These are phyloP conservation scores for Candida boleticola DNA, from an alignment of 805 yeast species.

Conservation along the genomic window DNA sequence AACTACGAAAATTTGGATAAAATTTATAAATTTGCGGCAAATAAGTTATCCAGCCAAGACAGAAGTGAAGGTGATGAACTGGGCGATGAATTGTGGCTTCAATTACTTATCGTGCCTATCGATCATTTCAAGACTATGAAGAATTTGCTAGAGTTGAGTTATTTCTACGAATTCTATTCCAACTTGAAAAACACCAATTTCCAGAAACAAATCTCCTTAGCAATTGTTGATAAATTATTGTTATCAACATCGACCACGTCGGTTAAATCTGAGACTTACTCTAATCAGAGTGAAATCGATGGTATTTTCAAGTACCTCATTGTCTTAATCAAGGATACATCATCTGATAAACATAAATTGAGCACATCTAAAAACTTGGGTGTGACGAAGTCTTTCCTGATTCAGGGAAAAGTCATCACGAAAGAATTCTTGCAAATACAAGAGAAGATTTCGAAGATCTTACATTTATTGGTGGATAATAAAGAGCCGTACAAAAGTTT, in stretches of 20 bases:
- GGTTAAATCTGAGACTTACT: constrained; percentile 24
- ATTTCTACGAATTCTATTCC: constrained; percentile 51
- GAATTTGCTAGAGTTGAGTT: constrained; percentile 43
- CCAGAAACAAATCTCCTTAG: constrained; percentile 58
- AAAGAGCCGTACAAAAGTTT: constrained; percentile 39
- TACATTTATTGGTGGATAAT: constrained; percentile 53
- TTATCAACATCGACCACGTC: constrained; percentile 20
- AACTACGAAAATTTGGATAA: constrained; percentile 58
- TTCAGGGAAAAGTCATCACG: constrained; percentile 24
- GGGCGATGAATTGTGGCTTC: constrained; percentile 40
- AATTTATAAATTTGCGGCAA: constrained; percentile 56
- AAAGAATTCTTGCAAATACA: constrained; percentile 46
- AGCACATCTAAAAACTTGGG: constrained; percentile 42
- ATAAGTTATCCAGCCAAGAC: constrained; percentile 24
- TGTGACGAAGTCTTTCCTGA: constrained; percentile 28
- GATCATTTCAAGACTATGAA: constrained; percentile 38
- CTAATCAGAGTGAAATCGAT: constrained; percentile 48
- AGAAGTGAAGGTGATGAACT: constrained; percentile 13
- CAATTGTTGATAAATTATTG: constrained; percentile 59
- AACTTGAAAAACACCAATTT: constrained; percentile 48
- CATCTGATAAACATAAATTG: constrained; percentile 13
- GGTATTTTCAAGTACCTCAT: constrained; percentile 58
- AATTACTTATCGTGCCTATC: constrained; percentile 50
- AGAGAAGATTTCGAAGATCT: constrained; percentile 64
- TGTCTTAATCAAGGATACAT: constrained; percentile 47